Evolutionary conservation across 768 basidiomycete species (phyloP), one percentile per base, ranked within the genome.

Genomic region (Psilocybe azurescens): DNA sequence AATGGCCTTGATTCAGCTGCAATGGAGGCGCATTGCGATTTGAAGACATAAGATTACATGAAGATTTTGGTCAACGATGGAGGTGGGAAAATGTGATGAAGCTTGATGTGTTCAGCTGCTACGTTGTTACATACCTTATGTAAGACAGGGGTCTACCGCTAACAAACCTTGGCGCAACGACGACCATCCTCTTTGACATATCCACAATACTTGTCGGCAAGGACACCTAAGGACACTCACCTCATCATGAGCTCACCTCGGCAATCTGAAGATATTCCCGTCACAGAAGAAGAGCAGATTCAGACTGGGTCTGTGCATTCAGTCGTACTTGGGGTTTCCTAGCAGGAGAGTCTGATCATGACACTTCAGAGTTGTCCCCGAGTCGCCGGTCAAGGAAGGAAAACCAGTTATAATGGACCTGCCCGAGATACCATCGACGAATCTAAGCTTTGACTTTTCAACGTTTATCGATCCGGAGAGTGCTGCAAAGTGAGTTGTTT

Each of bases 381-480:
- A 56, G 13, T 3, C 54, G 32, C 44, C 29, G 53, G 49, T 29
- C 41, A 55, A 49, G 48, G 59, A 60, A 47, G 61, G 44, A 36
- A 59, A 57, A 28, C 51, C 48, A n/a, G 24, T 57, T 10, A 10
- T 44, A 13, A 44, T 62, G n/a, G 60, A 53, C 50, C 65, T 72
- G 56, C 86, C 87, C 62, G 82, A 86, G 63, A 86, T 89, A 64
- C 86, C 86, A 54, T 69, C 73, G 18, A 59, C 78, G 52, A 79
- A 81, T 59, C 73, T 85, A 63, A 76, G 73, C 56, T 70, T 82
- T 64, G 81, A 85, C 54, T 63, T 78, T 61, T 77, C 81, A 54
- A 74, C 75, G 46, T 81, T 87, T 66, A 69, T 86, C 69, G 77
- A 74, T 62, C 61, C 71, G 24, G 63, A 72, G 53, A 75, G 38